Evolutionary conservation across 192 early-diverging fungal genomes (phyloP).

Genomic region (Podila clonocystis): DNA sequence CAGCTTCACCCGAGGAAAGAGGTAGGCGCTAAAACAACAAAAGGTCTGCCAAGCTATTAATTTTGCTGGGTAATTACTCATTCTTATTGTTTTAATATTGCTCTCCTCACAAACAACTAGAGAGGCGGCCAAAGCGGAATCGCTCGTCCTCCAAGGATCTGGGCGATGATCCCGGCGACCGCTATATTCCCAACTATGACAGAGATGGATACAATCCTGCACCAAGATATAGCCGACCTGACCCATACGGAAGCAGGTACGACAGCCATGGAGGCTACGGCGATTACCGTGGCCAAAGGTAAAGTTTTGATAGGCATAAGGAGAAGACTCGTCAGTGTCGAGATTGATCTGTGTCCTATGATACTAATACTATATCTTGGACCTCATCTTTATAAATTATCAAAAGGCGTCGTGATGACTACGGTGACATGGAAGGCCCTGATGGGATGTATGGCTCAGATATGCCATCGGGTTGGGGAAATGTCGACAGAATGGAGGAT

Average conservation of each 20-base stretch:
- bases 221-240: slow-evolving; percentile 58
- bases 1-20: slow-evolving; percentile 46
- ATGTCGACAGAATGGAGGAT: slow-evolving; percentile 61
- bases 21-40: slow-evolving; percentile 9
- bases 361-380: neutral
- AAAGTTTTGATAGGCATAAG: neutral
- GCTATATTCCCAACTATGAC: slow-evolving; percentile 89
- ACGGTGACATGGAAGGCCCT: slow-evolving; percentile 53
- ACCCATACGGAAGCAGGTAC: slow-evolving; percentile 38
- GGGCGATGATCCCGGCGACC: slow-evolving; percentile 70
- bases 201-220: slow-evolving; percentile 78
- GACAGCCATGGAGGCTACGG: slow-evolving; percentile 56
- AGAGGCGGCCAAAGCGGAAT: slow-evolving; percentile 45
- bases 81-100: neutral
- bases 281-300: slow-evolving; percentile 51
- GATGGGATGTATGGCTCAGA: slow-evolving; percentile 41
- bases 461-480: slow-evolving; percentile 45
- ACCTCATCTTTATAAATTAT: neutral
- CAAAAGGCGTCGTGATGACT: slow-evolving; percentile 41
- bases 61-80: neutral
- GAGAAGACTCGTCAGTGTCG: neutral
- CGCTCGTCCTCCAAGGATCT: slow-evolving; percentile 41
- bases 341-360: neutral
- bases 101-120: slow-evolving; percentile 1
- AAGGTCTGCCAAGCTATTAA: neutral